phyloP scores from a whole-genome alignment of 257 asterid genomes.

The Parsonsia alboflavescens region DNA sequence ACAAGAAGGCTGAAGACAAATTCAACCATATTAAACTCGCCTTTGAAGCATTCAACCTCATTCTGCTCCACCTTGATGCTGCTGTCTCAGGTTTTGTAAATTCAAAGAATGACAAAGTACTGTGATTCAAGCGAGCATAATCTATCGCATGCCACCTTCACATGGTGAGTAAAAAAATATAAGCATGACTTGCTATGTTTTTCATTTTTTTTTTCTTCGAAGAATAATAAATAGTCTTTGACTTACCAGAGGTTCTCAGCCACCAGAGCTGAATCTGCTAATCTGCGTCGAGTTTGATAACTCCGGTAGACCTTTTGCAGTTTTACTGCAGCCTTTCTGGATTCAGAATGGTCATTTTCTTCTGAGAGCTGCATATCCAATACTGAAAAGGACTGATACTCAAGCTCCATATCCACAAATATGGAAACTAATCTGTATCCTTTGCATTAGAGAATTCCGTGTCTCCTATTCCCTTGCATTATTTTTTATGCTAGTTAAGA shows the following conservation, averaged over 20 bases:
- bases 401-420: conserved; percentile 1
- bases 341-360: conserved; percentile 8
- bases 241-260: conserved; percentile 36
- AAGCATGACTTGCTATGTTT: neutral
- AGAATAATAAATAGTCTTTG: neutral
- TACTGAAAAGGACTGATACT: neutral
- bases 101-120: conserved; percentile 23
- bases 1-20: neutral
- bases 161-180: neutral
- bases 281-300: conserved; percentile 31
- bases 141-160: conserved; percentile 21
- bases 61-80: conserved; percentile 28
- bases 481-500: neutral
- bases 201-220: conserved; percentile 11
- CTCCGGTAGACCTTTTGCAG: conserved; percentile 36
- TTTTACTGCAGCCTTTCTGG: conserved; percentile 22
- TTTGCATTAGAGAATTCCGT: neutral
- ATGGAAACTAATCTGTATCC: neutral
- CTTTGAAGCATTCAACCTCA: conserved; percentile 28
- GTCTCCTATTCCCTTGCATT: neutral
- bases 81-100: conserved; percentile 26
- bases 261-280: conserved; percentile 33
- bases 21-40: neutral
- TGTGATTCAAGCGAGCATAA: conserved; percentile 15
- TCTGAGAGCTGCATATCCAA: conserved; percentile 1